Conservation (phyloP, 305 asterid genomes). For the Fraxinus paxiana region DNA sequence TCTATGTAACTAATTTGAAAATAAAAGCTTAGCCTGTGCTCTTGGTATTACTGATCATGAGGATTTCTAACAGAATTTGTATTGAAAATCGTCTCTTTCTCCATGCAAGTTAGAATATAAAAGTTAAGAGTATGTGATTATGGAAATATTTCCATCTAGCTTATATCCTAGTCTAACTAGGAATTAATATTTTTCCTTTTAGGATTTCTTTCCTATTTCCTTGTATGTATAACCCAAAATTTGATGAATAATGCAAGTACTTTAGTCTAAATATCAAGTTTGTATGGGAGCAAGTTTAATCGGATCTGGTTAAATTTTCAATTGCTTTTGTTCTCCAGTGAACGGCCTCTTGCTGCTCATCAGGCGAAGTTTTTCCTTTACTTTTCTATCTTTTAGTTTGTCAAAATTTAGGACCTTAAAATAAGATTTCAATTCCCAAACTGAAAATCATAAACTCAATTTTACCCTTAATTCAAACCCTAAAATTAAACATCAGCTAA, state of each 20-base stretch:
- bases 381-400: background rate
- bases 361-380: background rate
- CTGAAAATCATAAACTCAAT: background rate
- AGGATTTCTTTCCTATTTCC: background rate
- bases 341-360: background rate
- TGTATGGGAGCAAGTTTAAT: background rate
- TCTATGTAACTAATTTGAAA: background rate
- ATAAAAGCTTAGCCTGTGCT: background rate
- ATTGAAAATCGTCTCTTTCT: background rate
- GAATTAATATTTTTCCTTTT: background rate
- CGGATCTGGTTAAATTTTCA: background rate
- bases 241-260: background rate
- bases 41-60: background rate
- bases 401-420: background rate
- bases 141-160: background rate
- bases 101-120: background rate
- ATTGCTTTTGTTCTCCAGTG: background rate
- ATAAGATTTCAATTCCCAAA: background rate
- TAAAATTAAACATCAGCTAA: background rate
- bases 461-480: background rate
- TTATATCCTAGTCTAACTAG: background rate
- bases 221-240: background rate
- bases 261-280: background rate
- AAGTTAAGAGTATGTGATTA: background rate
- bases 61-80: background rate